These are phyloP conservation scores for Globisporangium canariense DNA, from an alignment of 352 stramenopile genomes.

Conservation along the genomic window DNA sequence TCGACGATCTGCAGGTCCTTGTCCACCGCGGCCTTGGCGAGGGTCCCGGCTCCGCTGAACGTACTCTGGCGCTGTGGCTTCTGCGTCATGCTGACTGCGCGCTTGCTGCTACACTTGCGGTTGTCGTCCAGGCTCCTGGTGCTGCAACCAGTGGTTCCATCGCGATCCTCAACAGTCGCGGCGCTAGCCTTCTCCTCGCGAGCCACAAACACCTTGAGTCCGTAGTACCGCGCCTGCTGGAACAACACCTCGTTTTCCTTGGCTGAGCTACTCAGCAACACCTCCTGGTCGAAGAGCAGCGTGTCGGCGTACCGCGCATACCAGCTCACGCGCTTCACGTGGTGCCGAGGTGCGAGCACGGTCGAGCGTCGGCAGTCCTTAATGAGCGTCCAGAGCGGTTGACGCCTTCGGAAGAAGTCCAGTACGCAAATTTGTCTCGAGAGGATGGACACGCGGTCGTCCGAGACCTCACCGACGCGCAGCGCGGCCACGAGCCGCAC, in stretches of 20 bases:
- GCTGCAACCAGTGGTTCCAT: not conserved
- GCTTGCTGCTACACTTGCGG: slow-evolving; percentile 4
- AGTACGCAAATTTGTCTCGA: slow-evolving; percentile 24
- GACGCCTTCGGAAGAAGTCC: slow-evolving; percentile 22
- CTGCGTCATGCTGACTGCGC: not conserved
- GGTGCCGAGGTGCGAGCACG: slow-evolving; percentile 15
- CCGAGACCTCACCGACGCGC: slow-evolving; percentile 23
- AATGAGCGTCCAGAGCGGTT: slow-evolving; percentile 32
- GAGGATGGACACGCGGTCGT: slow-evolving; percentile 27
- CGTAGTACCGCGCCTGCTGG: slow-evolving; percentile 20
- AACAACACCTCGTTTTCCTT: slow-evolving; percentile 33
- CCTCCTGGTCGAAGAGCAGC: slow-evolving; percentile 30
- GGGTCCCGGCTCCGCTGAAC: slow-evolving; percentile 5
- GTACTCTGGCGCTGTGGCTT: not conserved
- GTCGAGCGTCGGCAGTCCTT: slow-evolving; percentile 32
- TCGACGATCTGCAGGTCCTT: slow-evolving; percentile 23
- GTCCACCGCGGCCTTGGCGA: slow-evolving; percentile 10
- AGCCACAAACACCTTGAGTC: slow-evolving; percentile 28
- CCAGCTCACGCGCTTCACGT: slow-evolving; percentile 22
- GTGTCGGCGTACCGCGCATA: slow-evolving; percentile 28
- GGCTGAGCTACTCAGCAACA: slow-evolving; percentile 29
- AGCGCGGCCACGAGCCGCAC: slow-evolving; percentile 27
- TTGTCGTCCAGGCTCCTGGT: not conserved
- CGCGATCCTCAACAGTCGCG: not conserved
- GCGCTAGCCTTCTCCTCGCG: slow-evolving; percentile 13